Base-by-base conservation (phyloP, 768 basidiomycete species). In the Tephrocybe sp. region DNA sequence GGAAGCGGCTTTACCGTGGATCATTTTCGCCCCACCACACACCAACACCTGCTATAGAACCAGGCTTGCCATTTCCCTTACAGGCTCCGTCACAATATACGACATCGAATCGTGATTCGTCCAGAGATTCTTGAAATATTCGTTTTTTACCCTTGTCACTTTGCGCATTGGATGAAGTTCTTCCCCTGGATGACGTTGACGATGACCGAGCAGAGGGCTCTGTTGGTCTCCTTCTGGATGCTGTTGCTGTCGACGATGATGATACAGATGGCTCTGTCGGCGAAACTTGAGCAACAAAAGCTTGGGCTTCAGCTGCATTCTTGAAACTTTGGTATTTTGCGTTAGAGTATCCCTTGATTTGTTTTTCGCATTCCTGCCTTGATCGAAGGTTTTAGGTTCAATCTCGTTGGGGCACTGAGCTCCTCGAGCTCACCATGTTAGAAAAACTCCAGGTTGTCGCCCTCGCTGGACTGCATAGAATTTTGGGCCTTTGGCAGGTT, bases 51-150 rank as follows among this genome's bases (percentile, higher is more conserved):
- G 92, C 95, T 36, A 79, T 56, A 0, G 88, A 77, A 1, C 77
- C 81, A 2, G 23, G 26, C 61, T 83, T 69, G 0, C 95, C 95
- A 62, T 98, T 98, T 2, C 85, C 82, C 60, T 80, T 82, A 56
- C 92, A 93, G 5, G 92, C 87, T 10, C 95, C 95, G 65, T 98
- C 95, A 16, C 79, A 85, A 59, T 91, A 96, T 1, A 93, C 93
- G 11, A 87, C 70, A 47, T 73, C 68, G 58, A 63, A 72, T 30
- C 49, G 59, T 6, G 49, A 53, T 47, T 71, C 71, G 23, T 72
- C 70, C 23, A 59, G 54, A 7, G 71, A 58, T 20, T 68, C 58
- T 10, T 52, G 10, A 4, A 60, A 47, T 34, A 57, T 55, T 7
- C 69, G 68, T 56, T 75, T 71, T 49, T 71, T 73, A 63, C 66